Evolutionary conservation across 2,329 filamentous ascomycete genomes (phyloP), one percentile per base, ranked within the genome.

Genomic region (Tolypocladium ovalisporum): DNA sequence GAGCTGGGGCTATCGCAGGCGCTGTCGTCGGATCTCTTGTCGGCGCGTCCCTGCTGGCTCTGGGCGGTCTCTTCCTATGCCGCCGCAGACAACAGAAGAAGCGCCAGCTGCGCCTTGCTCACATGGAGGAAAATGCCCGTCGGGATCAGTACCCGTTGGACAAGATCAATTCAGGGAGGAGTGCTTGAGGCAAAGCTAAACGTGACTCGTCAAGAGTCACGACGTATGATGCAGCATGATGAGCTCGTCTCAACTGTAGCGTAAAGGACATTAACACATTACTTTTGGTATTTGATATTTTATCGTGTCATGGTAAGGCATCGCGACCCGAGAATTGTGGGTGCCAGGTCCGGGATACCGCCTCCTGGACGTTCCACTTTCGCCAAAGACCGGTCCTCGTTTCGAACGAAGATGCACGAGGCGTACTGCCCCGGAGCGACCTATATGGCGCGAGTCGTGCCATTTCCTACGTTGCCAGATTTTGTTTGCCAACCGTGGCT

Each of bases 111-210:
- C 52, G 47, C 10, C 53, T 52, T 12, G 56, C 52, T 12, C 44
- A 36, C 27, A 57, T 55, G 56, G 47, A 52, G 19, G 56, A 55
- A 35, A 57, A 57, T 22, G 56, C 56, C n/a, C 52, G 56, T 3
- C 42, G 36, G 22, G 44, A 52, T 1, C 52, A 52, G 42, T 54
- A 32, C 12, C 56, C 56, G 2, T 17, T 57, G 52, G 24, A 52
- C 40, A 57, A 57, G 42, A 10, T 49, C 8, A 19, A 1, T 10
- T 32, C 44, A 2, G 27, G 17, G 8, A 49, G 44, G 27, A 49
- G 44, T n/a, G 27, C 32, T 29, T 49, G 27, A 49, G 12, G 8
- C 8, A 9, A 13, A 3, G 9, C 9, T 2, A 29, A 13, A 32
- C 9, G 24, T 49, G 10, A 49, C 5, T 27, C 17, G 9, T 29